Base-by-base conservation (phyloP, 495 filamentous ascomycete species). In the Penicillium verhagenii region DNA sequence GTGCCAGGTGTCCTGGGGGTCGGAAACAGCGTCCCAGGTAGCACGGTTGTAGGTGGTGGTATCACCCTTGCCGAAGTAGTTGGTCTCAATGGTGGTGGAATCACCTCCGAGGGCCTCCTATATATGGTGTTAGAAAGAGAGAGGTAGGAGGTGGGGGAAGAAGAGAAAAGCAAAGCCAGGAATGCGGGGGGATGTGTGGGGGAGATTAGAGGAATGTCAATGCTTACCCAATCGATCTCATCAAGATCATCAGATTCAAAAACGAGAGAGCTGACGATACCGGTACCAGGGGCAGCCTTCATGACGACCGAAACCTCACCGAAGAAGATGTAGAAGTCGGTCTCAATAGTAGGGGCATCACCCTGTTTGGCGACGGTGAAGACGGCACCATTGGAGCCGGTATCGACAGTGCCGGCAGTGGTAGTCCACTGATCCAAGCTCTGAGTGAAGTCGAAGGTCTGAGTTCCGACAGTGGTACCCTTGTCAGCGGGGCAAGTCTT, bases 61-160 rank as follows among this genome's bases (percentile, higher is more conserved):
- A 52, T 91, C 83, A 14, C 91, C 94, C 77, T 96, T 96, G 67
- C 91, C 89, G 65, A 96, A 98, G 74, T 94, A 98, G 73, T 97
- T 97, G 63, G 85, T 90, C 75, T 97, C 87, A 16, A 95, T 86
- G 53, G 86, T 71, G 50, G 63, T 77, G 38, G 74, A 70, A 61
- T 86, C 79, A n/a, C 80, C 79, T 49, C 89, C 88, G 39, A 87
- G 73, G 43, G 67, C 66, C 58, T 78, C 75, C 73, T 72, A 58
- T 68, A 70, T 84, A 65, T 87, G 61, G 39, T 90, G 91, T 60
- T 86, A 92, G 72, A 92, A 85, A 76, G 92, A 82, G 74, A 88
- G 89, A 65, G 86, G 89, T 54, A 86, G 77, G 33, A 87, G 82
- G 8, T 21, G 23, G 7, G 18, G 40, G 18, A n/a, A 13, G 24